Percentiles rank a stretch among this genome's conserved stretches.
Evolutionary conservation across 2,329 filamentous ascomycete species (phyloP).

Genomic region (Cercospora canescens): DNA sequence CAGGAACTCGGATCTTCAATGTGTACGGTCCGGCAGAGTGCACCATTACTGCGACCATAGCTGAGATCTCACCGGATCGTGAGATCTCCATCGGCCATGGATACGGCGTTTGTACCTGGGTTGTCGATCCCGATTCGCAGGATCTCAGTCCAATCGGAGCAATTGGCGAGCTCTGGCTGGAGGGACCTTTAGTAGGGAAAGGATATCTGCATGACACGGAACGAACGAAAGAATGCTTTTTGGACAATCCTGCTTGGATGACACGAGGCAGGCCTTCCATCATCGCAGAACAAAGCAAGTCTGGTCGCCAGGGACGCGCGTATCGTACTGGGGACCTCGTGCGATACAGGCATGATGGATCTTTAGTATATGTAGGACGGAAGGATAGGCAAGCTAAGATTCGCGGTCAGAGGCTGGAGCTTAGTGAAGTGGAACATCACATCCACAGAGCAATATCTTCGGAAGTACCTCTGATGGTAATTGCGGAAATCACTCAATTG

Average conservation of each 20-base stretch:
- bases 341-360: neutral
- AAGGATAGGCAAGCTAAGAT: neutral
- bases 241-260: neutral
- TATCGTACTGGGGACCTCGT: neutral
- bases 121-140: neutral
- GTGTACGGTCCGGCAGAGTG: neutral
- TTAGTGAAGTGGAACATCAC: neutral
- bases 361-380: neutral
- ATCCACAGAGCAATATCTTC: neutral
- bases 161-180: neutral
- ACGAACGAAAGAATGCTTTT: neutral
- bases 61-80: neutral
- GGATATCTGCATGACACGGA: neutral
- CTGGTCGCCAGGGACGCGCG: neutral
- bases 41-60: neutral
- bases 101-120: neutral
- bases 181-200: neutral
- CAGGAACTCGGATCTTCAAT: neutral
- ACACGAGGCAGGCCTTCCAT: neutral
- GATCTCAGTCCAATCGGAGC: neutral
- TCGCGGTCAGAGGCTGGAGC: neutral
- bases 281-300: neutral
- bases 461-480: neutral
- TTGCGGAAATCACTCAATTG: neutral
- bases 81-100: neutral